Percentiles rank a stretch among this genome's conserved stretches.
These are phyloP conservation scores for Eruca vesicaria DNA, from an alignment of 441 rosid species.

Conservation along the genomic window DNA sequence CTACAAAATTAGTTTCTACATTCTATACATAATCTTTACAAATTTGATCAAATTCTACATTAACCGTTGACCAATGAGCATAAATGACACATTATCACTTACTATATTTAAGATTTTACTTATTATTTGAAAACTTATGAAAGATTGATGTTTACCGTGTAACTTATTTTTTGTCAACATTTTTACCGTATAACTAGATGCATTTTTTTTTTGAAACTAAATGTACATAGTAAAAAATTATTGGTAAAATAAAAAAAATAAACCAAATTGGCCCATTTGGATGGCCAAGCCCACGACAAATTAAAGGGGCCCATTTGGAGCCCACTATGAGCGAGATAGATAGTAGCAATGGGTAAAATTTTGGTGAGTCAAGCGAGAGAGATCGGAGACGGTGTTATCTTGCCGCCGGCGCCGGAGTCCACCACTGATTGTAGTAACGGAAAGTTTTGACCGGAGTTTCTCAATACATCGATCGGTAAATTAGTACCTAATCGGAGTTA, in stretches of 20 bases:
- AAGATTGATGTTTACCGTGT: no score
- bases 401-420: constrained; percentile 25
- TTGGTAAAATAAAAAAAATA: no score
- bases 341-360: neutral
- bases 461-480: neutral
- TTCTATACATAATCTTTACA: neutral
- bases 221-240: no score
- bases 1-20: neutral
- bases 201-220: no score
- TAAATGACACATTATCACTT: no score
- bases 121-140: no score
- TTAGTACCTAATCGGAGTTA: neutral
- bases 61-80: no score
- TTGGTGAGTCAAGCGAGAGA: neutral
- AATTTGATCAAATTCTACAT: neutral
- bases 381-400: constrained; percentile 7
- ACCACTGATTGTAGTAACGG: neutral
- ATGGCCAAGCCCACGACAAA: neutral
- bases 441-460: neutral
- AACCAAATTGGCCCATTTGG: no score
- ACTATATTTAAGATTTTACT: no score
- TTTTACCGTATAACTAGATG: no score
- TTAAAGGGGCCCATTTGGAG: neutral
- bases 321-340: constrained; percentile 13
- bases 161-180: no score